Evolutionary conservation across 805 yeast species (phyloP).

Genomic region (Hanseniaspora clermontiae): DNA sequence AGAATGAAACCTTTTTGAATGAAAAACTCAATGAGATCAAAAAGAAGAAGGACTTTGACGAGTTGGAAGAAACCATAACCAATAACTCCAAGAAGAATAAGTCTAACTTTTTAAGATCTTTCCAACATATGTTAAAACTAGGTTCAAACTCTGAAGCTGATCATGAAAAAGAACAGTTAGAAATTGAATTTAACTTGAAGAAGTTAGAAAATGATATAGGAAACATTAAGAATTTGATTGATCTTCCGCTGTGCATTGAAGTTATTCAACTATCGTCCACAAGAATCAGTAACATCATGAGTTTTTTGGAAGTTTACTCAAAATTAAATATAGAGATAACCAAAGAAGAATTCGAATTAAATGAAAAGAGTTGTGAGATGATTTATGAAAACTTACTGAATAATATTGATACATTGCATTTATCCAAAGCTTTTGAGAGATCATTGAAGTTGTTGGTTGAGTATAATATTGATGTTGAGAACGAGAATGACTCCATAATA

Average conservation of each 20-base stretch:
- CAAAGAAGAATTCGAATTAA: background rate
- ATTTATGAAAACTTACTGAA: conserved; percentile 56
- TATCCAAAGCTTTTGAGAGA: conserved; percentile 71
- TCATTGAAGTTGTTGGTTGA: conserved; percentile 59
- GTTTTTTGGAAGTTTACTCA: conserved; percentile 27
- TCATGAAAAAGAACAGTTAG: conserved; percentile 29
- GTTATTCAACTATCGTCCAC: conserved; percentile 56
- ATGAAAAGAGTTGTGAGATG: conserved; percentile 33
- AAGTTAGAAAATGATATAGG: conserved; percentile 63
- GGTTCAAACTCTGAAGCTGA: conserved; percentile 23
- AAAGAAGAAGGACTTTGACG: conserved; percentile 25
- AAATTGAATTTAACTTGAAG: conserved; percentile 68
- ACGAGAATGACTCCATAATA: conserved; percentile 33
- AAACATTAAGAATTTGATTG: conserved; percentile 62
- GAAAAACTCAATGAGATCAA: conserved; percentile 25
- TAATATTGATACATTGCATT: conserved; percentile 56
- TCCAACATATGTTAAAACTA: conserved; percentile 47
- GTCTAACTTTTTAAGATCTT: conserved; percentile 49
- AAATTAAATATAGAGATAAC: conserved; percentile 22
- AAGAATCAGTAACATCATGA: conserved; percentile 46
- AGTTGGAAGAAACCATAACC: conserved; percentile 21
- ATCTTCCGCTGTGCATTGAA: conserved; percentile 65
- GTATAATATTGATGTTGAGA: conserved; percentile 42
- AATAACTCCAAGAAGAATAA: conserved; percentile 26
- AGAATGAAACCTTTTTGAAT: conserved; percentile 17